Evolutionary conservation across 768 basidiomycete species (phyloP).

Genomic region (Rhodotorula kratochvilovae): DNA sequence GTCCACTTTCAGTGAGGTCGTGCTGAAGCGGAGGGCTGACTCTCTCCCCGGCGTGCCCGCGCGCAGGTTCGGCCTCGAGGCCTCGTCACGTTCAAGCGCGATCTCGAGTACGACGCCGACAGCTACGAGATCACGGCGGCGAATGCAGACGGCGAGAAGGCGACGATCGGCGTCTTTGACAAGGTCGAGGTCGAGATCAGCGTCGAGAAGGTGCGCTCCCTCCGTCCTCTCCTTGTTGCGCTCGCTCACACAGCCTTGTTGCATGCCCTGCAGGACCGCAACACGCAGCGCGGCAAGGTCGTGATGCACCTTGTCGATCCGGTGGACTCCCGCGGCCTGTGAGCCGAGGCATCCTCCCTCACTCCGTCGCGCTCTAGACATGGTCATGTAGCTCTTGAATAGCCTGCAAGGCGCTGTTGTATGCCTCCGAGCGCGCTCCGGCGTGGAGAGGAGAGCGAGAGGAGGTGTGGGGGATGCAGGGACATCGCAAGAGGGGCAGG

Average conservation of each 20-base stretch:
- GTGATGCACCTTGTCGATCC: constrained; percentile 35
- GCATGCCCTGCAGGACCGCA: constrained; percentile 28
- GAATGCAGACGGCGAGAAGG: constrained; percentile 46
- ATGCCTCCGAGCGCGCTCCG: too few relatives aligned
- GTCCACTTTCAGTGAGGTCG: constrained; percentile 45
- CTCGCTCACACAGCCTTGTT: too few relatives aligned
- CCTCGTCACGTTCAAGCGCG: constrained; percentile 85
- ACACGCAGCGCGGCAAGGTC: constrained; percentile 39
- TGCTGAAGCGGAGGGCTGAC: background rate
- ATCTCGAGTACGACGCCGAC: constrained; percentile 83
- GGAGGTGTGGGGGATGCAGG: too few relatives aligned
- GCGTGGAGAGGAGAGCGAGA: too few relatives aligned
- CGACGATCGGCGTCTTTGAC: constrained; percentile 81
- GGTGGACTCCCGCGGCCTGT: constrained; percentile 22
- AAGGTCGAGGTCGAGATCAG: constrained; percentile 84
- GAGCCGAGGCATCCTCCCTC: background rate
- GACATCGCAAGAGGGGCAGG: too few relatives aligned
- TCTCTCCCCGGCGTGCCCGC: too few relatives aligned
- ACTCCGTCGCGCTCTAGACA: background rate
- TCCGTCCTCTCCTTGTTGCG: background rate
- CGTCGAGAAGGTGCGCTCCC: constrained; percentile 73
- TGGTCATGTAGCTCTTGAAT: background rate
- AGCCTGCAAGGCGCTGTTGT: too few relatives aligned
- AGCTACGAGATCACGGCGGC: constrained; percentile 78
- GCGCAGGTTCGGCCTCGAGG: constrained; percentile 85